phyloP scores from a whole-genome alignment of 2,329 filamentous ascomycete species.

The Cytospora paraplurivora region DNA sequence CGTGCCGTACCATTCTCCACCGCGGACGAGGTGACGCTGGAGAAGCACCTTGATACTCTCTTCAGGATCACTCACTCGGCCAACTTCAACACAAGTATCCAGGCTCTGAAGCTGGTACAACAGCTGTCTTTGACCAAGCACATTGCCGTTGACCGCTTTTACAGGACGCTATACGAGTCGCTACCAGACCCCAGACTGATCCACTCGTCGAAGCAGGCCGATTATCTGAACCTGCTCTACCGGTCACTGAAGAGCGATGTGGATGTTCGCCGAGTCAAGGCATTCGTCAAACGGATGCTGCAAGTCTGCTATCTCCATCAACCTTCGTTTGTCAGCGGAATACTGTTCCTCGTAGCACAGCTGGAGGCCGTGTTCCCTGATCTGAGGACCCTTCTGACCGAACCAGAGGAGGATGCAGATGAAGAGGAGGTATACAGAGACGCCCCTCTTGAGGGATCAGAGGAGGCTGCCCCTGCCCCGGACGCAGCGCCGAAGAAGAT shows the following conservation, averaged over 20 bases:
- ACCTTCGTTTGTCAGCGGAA: conserved; percentile 86
- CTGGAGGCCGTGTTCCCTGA: conserved; percentile 78
- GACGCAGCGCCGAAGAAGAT: conserved; percentile 30
- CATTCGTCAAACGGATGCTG: conserved; percentile 90
- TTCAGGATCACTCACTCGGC: conserved; percentile 96
- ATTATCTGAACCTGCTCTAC: conserved; percentile 92
- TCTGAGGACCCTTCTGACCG: conserved; percentile 74
- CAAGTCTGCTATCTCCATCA: conserved; percentile 89
- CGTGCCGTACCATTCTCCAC: conserved; percentile 91
- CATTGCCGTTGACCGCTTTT: conserved; percentile 85
- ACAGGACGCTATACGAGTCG: conserved; percentile 93
- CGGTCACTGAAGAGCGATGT: conserved; percentile 85
- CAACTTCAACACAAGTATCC: conserved; percentile 98
- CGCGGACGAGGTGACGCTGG: conserved; percentile 76
- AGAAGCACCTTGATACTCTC: conserved; percentile 87
- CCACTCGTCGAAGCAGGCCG: conserved; percentile 88
- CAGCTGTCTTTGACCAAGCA: conserved; percentile 83
- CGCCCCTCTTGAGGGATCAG: conserved; percentile 61
- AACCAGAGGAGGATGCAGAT: conserved; percentile 76
- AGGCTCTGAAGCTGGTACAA: conserved; percentile 92
- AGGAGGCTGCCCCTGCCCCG: conserved; percentile 36
- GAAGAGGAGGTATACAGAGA: conserved; percentile 63
- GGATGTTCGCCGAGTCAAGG: conserved; percentile 90
- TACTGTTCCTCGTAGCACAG: conserved; percentile 87
- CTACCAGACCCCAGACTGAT: conserved; percentile 86